These are phyloP conservation scores for Colletotrichum tropicicola DNA, from an alignment of 2,329 filamentous ascomycete species.

Conservation along the genomic window DNA sequence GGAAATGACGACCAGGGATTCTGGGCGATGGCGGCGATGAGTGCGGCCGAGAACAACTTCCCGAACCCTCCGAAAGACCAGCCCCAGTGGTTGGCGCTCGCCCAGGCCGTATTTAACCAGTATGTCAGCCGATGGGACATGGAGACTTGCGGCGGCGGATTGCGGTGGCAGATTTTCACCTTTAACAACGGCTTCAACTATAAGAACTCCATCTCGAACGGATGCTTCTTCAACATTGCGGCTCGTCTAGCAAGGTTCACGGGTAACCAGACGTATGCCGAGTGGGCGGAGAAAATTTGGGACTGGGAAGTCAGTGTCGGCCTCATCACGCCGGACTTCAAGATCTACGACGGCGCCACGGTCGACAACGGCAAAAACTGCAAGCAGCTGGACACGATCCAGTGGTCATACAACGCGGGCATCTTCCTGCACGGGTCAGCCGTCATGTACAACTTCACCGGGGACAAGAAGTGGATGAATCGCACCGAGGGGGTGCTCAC, in stretches of 20 bases:
- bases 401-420: constrained; percentile 78
- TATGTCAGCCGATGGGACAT: constrained; percentile 77
- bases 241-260: constrained; percentile 82
- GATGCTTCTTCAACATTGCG: constrained; percentile 75
- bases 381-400: constrained; percentile 61
- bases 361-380: constrained; percentile 53
- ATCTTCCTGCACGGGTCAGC: constrained; percentile 70
- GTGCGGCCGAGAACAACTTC: constrained; percentile 80
- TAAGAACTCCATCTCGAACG: constrained; percentile 75
- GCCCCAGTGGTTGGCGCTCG: constrained; percentile 81
- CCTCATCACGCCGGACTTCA: constrained; percentile 64
- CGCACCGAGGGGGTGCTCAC: constrained; percentile 67
- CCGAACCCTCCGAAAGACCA: constrained; percentile 70
- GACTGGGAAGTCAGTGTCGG: constrained; percentile 67
- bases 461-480: constrained; percentile 60
- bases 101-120: constrained; percentile 82
- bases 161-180: constrained; percentile 87
- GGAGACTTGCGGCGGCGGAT: constrained; percentile 73
- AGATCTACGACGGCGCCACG: constrained; percentile 61
- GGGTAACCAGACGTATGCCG: constrained; percentile 78
- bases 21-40: constrained; percentile 86
- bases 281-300: constrained; percentile 78
- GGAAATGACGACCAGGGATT: constrained; percentile 85
- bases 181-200: constrained; percentile 78
- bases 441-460: constrained; percentile 71